Evolutionary conservation across 805 yeast genomes (phyloP).

Genomic region (Pichia eremophila): DNA sequence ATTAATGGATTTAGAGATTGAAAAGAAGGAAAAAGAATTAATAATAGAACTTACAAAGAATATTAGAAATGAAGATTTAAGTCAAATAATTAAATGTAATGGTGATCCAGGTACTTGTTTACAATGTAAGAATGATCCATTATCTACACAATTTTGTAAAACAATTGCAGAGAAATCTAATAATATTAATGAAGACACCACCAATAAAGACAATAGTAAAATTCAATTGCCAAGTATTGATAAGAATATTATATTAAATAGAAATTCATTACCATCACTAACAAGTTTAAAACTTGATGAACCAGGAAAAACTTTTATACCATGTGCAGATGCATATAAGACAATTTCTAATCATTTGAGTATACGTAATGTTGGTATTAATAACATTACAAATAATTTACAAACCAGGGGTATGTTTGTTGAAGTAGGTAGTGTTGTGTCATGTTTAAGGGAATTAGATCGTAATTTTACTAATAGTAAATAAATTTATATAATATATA

Average conservation of each 20-base stretch:
- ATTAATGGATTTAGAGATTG: constrained; percentile 9
- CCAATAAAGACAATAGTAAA: neutral
- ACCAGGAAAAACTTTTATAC: constrained; percentile 52
- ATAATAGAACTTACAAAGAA: constrained; percentile 7
- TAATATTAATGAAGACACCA: neutral
- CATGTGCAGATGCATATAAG: constrained; percentile 85
- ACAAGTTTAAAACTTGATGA: constrained; percentile 21
- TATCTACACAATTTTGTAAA: constrained; percentile 82
- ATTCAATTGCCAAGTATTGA: neutral
- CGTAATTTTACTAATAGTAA: constrained; percentile 28
- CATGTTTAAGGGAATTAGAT: constrained; percentile 74
- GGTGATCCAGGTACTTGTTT: constrained; percentile 84
- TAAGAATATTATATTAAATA: neutral
- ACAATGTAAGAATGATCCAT: constrained; percentile 79
- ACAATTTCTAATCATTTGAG: constrained; percentile 76
- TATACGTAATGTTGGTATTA: constrained; percentile 64
- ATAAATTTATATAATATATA: too few relatives aligned
- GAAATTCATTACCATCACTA: constrained; percentile 16
- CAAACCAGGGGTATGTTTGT: constrained; percentile 82
- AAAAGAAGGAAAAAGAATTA: constrained; percentile 8
- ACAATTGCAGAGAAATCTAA: constrained; percentile 46
- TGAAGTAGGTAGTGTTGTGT: constrained; percentile 85
- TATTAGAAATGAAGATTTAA: constrained; percentile 7
- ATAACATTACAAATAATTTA: constrained; percentile 63
- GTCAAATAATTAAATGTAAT: constrained; percentile 46